phyloP scores from a whole-genome alignment of 2,329 filamentous ascomycete genomes.

The Apiospora sp. region DNA sequence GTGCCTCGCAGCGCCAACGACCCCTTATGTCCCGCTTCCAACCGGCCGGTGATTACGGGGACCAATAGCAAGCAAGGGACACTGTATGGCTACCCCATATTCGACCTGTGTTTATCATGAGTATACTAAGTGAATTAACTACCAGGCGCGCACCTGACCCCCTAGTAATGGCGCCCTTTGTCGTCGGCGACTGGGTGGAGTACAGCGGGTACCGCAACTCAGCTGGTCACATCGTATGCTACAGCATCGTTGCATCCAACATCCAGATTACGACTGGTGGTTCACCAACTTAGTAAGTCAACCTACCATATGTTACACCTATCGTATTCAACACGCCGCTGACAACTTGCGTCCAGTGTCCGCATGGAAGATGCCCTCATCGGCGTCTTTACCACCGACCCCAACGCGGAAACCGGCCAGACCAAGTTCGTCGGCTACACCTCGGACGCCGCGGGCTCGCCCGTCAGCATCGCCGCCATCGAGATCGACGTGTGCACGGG shows the following conservation, averaged over 20 bases:
- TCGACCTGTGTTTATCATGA: not conserved
- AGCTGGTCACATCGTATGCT: conserved; percentile 45
- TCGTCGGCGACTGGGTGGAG: conserved; percentile 50
- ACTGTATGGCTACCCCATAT: conserved; percentile 27
- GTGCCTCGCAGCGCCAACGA: conserved; percentile 50
- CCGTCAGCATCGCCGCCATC: conserved; percentile 47
- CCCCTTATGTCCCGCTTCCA: conserved; percentile 45
- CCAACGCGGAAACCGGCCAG: conserved; percentile 46
- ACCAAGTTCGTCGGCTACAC: conserved; percentile 33
- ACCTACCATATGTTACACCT: too few species aligned
- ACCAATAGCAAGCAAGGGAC: conserved; percentile 30
- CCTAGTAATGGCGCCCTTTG: conserved; percentile 49
- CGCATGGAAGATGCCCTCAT: conserved; percentile 52
- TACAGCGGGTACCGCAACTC: conserved; percentile 46
- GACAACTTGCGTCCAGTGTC: conserved; percentile 46
- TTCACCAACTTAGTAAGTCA: conserved; percentile 10
- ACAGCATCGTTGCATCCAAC: conserved; percentile 43
- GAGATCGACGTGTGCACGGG: conserved; percentile 53
- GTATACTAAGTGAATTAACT: not conserved
- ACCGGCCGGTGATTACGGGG: conserved; percentile 39
- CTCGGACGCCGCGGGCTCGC: conserved; percentile 43
- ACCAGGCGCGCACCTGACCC: conserved; percentile 44
- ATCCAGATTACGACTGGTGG: conserved; percentile 47
- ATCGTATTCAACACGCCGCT: not conserved
- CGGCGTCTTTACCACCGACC: conserved; percentile 45